Base-by-base conservation (phyloP, 805 yeast genomes). In the Yueomyces sp. region DNA sequence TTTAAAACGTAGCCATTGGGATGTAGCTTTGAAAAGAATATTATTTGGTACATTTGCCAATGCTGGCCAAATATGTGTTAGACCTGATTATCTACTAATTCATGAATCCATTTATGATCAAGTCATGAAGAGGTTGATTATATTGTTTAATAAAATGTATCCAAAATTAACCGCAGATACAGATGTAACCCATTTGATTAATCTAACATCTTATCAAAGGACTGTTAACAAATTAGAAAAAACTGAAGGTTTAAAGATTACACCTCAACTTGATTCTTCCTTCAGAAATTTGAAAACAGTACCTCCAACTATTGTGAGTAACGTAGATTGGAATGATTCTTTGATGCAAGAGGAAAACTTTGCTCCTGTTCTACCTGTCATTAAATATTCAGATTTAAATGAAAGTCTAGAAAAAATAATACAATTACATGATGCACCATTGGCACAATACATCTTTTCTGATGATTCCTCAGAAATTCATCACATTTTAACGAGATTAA, bases 41-140 rank as follows among this genome's bases (percentile, higher is more conserved):
- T 70, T 73, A 1, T 85, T 92, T 84, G 90, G 88, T 19, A 76
- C 81, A 52, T 81, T 80, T 56, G 64, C 75, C 32, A 90, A 86
- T 57, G 75, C 83, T 19, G 97, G 97, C 19, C 97, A 88, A 65
- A 79, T 92, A 2, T 88, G 96, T 66, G 83, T 85, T 37, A 84
- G 95, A 7, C 82, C 88, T 6, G 97, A 90, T 64, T 88, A 86
- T 55, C 64, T 82, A 4, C 54, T 85, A 39, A 81, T 78, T n/a
- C 85, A 81, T 46, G 74, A 70, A 44, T 59, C 68, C 3, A 62
- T 78, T 27, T 76, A 79, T 53, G 73, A 66, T 29, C 64, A 73
- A 49, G 73, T 84, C 42, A 62, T 77, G 5, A 51, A 52, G 1
- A 66, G 62, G 5, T 55, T 44, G 53, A 69, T 43, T 52, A 69